Evolutionary conservation across 2,329 filamentous ascomycete genomes (phyloP), one percentile per base, ranked within the genome.

Genomic region (Aspergillus udagawae): DNA sequence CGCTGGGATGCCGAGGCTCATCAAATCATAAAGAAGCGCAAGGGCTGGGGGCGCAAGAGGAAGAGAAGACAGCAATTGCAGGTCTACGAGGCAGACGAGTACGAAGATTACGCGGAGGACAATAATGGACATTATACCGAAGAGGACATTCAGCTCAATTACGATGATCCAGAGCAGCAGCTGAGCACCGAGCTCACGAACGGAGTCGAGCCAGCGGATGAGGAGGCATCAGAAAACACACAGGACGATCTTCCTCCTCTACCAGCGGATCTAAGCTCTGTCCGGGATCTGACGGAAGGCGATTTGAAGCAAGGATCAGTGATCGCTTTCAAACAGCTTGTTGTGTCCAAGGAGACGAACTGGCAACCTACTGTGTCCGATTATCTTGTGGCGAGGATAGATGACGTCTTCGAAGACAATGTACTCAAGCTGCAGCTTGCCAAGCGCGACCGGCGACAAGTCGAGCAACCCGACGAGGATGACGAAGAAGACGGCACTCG

Each of bases 1-100:
- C 84, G 90, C 49, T 97, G 92, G 93, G 91, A 96, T 72, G 82
- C 84, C 3, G 87, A 91, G 59, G 89, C 92, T 66, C 81, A 83
- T 53, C 62, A 67, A 51, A 68, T 62, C 66, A 80, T 78, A 62
- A 73, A 67, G 56, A 70, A 71, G 60, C 70, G 63, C 57, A 75
- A 72, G 61, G 73, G 68, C 23, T 68, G 61, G 55, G 64, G 65
- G 35, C 74, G 70, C 58, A 75, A 71, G 60, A 65, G 70, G 25
- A 77, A 75, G 64, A 66, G 68, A 55, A 85, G 82, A 67, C 83
- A 84, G 63, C 78, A 81, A 59, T 82, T 82, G 64, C 75, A 76
- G 12, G 72, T 75, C 63, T 78, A 66, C 63, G 75, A 73, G 56
- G 73, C 75, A 50, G 76, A 80, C 63, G 70, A 78, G 53, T 71